These are phyloP conservation scores for Anethum foeniculum DNA, from an alignment of 140 eudicot genomes.

Conservation along the genomic window DNA sequence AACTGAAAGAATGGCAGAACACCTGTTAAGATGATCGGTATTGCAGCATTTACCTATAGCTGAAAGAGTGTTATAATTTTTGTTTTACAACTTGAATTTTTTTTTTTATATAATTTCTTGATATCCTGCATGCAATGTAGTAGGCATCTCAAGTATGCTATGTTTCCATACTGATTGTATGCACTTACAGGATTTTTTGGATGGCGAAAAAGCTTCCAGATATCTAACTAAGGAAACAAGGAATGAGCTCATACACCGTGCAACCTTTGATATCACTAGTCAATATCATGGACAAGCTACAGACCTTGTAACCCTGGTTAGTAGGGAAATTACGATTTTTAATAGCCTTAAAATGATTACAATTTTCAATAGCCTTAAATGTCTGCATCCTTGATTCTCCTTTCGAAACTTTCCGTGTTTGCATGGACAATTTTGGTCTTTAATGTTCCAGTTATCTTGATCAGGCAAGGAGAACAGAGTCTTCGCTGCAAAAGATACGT, in stretches of 20 bases:
- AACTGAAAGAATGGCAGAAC: not conserved
- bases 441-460: conserved; percentile 8
- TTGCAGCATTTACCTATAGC: not conserved
- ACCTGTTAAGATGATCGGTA: not conserved
- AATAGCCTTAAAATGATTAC: not conserved
- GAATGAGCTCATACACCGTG: conserved; percentile 51
- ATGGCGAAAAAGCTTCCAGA: conserved; percentile 67
- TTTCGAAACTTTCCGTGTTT: not conserved
- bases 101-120: not conserved
- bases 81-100: not conserved
- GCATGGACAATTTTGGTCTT: conserved; percentile 4
- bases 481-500: conserved; percentile 85
- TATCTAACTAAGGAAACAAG: conserved; percentile 44
- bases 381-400: not conserved
- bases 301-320: conserved; percentile 55
- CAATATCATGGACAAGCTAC: conserved; percentile 65
- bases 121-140: not conserved
- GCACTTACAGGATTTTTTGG: conserved; percentile 55
- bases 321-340: not conserved
- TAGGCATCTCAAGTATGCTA: not conserved
- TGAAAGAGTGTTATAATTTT: not conserved
- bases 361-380: not conserved
- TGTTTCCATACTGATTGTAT: not conserved
- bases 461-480: conserved; percentile 77
- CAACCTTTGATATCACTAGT: conserved; percentile 61